Base-by-base conservation (phyloP, 352 stramenopile genomes). In the Elongisporangium senticosum region DNA sequence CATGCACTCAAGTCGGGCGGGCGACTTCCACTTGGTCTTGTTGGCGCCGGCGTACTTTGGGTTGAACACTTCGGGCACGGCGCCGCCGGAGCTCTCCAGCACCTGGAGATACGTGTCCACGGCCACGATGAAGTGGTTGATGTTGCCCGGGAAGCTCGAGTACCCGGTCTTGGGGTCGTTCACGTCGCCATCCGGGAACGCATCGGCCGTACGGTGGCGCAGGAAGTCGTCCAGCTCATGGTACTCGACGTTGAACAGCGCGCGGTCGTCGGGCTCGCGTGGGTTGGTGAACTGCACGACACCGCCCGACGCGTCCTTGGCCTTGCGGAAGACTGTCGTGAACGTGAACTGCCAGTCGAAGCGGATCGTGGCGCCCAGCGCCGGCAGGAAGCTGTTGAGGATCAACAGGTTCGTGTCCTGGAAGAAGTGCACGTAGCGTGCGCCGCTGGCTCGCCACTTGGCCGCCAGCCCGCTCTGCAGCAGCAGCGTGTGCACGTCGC, bases 401-500 rank as follows among this genome's bases (percentile, higher is more conserved):
- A 96, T 96, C 21, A 98, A 71, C n/a, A 84, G 90, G 70, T 98
- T 99, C 3, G 96, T 99, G 74, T 98, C 95, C 54, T 93, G 75
- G 64, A 93, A 85, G 69, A 99, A 98, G 65, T 99, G 98, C n/a
- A 98, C 80, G 33, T 92, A 86, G 65, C 89, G 96, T 67, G 92
- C 86, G n/a, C 93, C 93, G 8, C 70, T 21, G n/a, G 77, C 43
- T 2, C 72, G 64, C 93, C 91, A 98, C 19, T 72, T 62, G 4
- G 53, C 22, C 0, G 92, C 81, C 17, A 96, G 58, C 10, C 88
- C 83, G 8, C 80, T 93, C 24, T 62, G 72, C 59, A 94, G 82
- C 53, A 98, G 76, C 22, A 99, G 69, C 33, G 91, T 87, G 75
- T 99, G 97, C 22, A 99, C 96, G 73, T 99, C 97, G 33, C 97